Evolutionary conservation across 2,329 filamentous ascomycete genomes (phyloP), one percentile per base, ranked within the genome.

Genomic region (Lecanicillium sp.): DNA sequence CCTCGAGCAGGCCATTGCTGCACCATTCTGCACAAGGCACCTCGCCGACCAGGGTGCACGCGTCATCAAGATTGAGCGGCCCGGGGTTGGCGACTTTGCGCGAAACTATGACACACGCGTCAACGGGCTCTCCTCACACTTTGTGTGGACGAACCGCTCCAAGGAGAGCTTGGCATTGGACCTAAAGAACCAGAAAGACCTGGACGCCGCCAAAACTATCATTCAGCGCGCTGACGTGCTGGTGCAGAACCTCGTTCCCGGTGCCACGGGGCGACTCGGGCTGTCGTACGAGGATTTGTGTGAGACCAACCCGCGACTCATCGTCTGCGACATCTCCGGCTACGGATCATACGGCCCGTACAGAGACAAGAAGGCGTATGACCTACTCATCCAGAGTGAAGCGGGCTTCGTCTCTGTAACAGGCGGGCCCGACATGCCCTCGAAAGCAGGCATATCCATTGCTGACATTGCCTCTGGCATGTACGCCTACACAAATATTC

Each of bases 1-100:
- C 33, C 62, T 78, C 0, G 75, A 78, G 49, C 75, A 78, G 56
- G 75, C 75, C 39, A 74, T 78, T 52, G 72, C 75, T 0, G 74
- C 73, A 0, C 75, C 75, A 1, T 77, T 77, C 50, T 77, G 73
- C 52, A 78, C 75, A 0, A 65, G 75, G 1, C 75, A 78, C 43
- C 64, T 77, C 4, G 74, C 75, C 15, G 75, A 78, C 51, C 63
- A 73, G 8, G 75, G 75, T 11, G 75, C 75, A 2, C 65, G 74
- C 5, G 73, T 78, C 17, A 78, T 78, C 58, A 78, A 78, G 56
- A 60, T 78, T 17, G 75, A 78, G 54, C 69, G 75, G 1, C 75
- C 73, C 0, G 66, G 61, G 0, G 67, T 68, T 0, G 75, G 75
- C 1, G 75, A 78, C 54, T 78, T 78, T 55, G 74, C 75, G 0